These are phyloP conservation scores for Zygotorulaspora chibaensis DNA, from an alignment of 805 yeast genomes.

Conservation along the genomic window DNA sequence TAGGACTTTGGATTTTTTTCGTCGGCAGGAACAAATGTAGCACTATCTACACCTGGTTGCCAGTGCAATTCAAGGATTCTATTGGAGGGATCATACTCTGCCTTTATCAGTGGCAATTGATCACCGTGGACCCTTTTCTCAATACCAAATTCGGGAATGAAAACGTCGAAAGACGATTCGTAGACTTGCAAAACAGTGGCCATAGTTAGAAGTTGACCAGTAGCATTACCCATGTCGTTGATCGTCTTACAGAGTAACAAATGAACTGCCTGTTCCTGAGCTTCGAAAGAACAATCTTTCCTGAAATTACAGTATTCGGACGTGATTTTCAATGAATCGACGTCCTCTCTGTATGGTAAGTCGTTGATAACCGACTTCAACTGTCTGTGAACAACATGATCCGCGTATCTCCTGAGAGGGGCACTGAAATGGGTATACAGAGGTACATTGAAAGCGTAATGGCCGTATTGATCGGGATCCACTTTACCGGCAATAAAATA, in stretches of 20 bases:
- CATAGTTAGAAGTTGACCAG: slow-evolving; percentile 79
- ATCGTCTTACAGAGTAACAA: slow-evolving; percentile 78
- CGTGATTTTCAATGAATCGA: slow-evolving; percentile 69
- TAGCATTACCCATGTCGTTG: slow-evolving; percentile 60
- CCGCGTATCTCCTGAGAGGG: slow-evolving; percentile 89
- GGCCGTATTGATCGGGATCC: slow-evolving; percentile 72
- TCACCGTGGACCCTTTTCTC: slow-evolving; percentile 97
- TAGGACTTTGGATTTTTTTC: slow-evolving; percentile 74
- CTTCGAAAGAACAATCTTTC: slow-evolving; percentile 87
- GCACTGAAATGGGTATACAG: slow-evolving; percentile 91
- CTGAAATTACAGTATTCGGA: slow-evolving; percentile 94
- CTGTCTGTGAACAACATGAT: slow-evolving; percentile 88
- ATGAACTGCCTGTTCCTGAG: slow-evolving; percentile 94
- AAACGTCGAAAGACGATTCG: slow-evolving; percentile 92
- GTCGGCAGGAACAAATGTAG: slow-evolving; percentile 87
- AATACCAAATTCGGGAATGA: slow-evolving; percentile 88
- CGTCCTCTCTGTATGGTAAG: slow-evolving; percentile 46
- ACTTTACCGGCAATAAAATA: slow-evolving; percentile 85
- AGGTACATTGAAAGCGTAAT: slow-evolving; percentile 78
- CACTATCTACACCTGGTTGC: slow-evolving; percentile 91
- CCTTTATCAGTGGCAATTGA: slow-evolving; percentile 86
- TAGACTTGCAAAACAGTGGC: slow-evolving; percentile 90
- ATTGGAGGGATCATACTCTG: slow-evolving; percentile 74
- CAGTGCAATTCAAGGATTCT: slow-evolving; percentile 78
- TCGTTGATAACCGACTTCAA: slow-evolving; percentile 58